Base-by-base conservation (phyloP, 305 asterid species). In the Fraxinus nigra region DNA sequence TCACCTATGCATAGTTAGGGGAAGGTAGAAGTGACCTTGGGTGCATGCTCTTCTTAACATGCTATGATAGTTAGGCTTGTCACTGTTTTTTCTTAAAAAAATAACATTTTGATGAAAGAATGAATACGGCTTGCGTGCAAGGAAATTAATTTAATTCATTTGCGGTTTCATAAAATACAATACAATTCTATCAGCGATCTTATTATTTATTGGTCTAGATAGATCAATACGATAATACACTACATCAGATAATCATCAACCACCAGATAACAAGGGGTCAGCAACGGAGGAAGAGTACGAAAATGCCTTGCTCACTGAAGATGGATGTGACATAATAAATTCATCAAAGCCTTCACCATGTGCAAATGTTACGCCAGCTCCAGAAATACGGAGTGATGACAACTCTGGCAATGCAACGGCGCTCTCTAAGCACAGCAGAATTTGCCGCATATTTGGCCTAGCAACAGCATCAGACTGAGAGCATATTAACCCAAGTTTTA, bases 361-460 rank as follows among this genome's bases (percentile, higher is more conserved):
- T 0, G 81, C 85, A 80, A 86, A 85, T 1, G 80, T 79, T 5
- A 85, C 28, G 0, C 82, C 86, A n/a, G 37, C 59, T 7, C 51
- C 80, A 4, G 87, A 43, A 10, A 43, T 43, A 43, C 16, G 54
- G 3, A 10, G 54, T 43, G 54, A 2, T 43, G 54, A 77, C 40
- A 90, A 77, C 35, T 90, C 91, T 5, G 94, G 94, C 77, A 84
- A 28, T 5, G 78, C 83, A 73, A 85, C 78, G 1, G 74, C 75
- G 3, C 89, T 86, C 14, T 84, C 89, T 76, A 90, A 80, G 79
- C 81, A 89, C 84, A 84, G 4, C 74, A 86, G 40, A 9, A 88
- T 81, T 8, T 89, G 88, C 48, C 89, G 79, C 92, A 86, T 89
- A 0, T 70, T 69, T 10, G 94, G 94, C 87, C 94, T 86, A 35